phyloP scores from a whole-genome alignment of 1,284 basidiomycete species.

The Trichosporon sp. region DNA sequence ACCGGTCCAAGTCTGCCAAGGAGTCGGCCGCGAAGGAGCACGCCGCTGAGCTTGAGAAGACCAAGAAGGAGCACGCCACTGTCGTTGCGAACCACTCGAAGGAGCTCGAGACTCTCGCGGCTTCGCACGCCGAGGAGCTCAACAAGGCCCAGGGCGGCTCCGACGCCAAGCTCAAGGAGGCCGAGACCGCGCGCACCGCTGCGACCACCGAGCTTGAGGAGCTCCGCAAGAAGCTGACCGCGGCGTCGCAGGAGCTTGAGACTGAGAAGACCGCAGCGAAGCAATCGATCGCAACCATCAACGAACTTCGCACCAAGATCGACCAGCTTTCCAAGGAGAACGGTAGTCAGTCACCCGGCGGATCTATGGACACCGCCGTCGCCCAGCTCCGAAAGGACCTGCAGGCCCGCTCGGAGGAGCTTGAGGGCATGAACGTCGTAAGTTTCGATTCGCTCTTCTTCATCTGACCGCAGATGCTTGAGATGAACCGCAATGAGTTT shows the following conservation, averaged over 20 bases:
- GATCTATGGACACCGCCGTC: conserved; percentile 20
- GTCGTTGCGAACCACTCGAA: conserved; percentile 21
- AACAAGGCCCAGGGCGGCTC: conserved; percentile 19
- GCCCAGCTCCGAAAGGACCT: conserved; percentile 42
- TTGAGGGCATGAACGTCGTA: conserved; percentile 44
- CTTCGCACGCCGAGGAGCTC: conserved; percentile 23
- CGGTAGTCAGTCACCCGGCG: conserved; percentile 15
- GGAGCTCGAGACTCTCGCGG: conserved; percentile 14
- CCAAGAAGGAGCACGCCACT: conserved; percentile 20
- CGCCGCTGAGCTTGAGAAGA: conserved; percentile 37
- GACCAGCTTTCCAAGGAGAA: conserved; percentile 22
- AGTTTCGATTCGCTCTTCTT: conserved; percentile 20
- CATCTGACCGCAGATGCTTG: conserved; percentile 41
- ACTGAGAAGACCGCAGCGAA: not conserved
- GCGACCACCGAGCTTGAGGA: conserved; percentile 19
- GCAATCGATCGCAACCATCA: conserved; percentile 19
- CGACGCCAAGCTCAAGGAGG: conserved; percentile 25
- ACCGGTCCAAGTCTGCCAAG: conserved; percentile 20
- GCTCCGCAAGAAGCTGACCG: not conserved
- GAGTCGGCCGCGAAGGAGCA: conserved; percentile 26
- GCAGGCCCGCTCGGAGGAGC: conserved; percentile 41
- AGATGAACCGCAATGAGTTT: conserved; percentile 51
- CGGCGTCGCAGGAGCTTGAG: conserved; percentile 22
- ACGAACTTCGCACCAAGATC: conserved; percentile 26
- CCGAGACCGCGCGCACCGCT: not conserved